These are phyloP conservation scores for Ophiostoma himal-ulmi DNA, from an alignment of 2,329 filamentous ascomycete genomes.

Conservation along the genomic window DNA sequence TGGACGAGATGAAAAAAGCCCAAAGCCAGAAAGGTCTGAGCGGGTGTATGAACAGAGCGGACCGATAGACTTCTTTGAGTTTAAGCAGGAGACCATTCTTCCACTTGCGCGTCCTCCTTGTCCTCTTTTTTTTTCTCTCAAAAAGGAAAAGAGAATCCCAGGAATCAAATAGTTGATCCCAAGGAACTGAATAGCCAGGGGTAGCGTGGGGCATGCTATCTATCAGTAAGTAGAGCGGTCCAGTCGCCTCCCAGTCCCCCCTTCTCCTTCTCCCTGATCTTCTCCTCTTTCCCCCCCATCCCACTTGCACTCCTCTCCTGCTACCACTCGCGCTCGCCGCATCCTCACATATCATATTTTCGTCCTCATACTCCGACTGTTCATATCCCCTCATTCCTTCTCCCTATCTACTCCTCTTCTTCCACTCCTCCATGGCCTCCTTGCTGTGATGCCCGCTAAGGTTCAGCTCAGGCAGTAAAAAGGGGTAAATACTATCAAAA, in stretches of 20 bases:
- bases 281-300: background rate
- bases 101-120: background rate
- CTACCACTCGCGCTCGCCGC: background rate
- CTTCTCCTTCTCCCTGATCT: background rate
- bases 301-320: background rate
- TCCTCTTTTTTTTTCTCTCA: background rate
- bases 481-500: background rate
- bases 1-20: background rate
- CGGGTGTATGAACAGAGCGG: background rate
- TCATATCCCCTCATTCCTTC: background rate
- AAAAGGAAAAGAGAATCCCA: conserved; percentile 5
- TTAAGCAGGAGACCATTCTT: background rate
- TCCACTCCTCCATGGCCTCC: too few relatives aligned
- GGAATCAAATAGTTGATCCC: conserved; percentile 3
- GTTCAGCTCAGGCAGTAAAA: background rate
- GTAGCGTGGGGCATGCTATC: background rate
- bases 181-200: conserved; percentile 8
- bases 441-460: background rate
- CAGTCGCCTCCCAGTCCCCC: background rate
- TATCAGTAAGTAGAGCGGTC: too few relatives aligned
- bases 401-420: background rate
- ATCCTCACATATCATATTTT: conserved; percentile 1
- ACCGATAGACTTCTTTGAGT: background rate
- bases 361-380: background rate
- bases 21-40: background rate